Conservation (phyloP, 2,329 filamentous ascomycete species). For the Sporothrix phasma region DNA sequence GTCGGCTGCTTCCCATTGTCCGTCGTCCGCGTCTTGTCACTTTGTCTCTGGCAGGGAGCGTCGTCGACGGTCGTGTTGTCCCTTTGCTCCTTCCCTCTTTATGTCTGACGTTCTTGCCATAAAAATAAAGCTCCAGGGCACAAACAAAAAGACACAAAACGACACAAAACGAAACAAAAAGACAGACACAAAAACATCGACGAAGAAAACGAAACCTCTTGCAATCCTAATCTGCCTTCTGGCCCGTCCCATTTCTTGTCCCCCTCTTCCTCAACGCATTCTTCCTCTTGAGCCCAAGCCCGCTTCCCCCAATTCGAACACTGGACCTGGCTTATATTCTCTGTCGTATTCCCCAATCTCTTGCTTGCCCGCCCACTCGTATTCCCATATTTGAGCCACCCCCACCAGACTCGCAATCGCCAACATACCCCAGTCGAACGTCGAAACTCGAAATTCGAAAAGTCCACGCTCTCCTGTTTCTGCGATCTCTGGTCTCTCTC, state of each 20-base stretch:
- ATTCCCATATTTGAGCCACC: not conserved
- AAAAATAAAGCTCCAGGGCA: not conserved
- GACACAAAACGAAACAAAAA: not conserved
- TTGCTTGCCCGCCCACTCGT: not conserved
- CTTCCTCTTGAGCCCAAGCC: not conserved
- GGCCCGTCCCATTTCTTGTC: not conserved
- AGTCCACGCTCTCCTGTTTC: too few species aligned
- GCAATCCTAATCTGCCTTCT: not conserved
- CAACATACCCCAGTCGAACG: not conserved
- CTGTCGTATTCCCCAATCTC: not conserved
- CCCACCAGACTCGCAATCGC: not conserved
- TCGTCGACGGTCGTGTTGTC: not conserved
- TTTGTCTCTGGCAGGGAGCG: not conserved
- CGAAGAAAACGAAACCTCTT: too few species aligned
- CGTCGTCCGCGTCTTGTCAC: not conserved
- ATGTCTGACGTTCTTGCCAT: not conserved
- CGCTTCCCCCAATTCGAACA: not conserved
- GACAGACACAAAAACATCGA: not conserved
- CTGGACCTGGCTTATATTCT: not conserved
- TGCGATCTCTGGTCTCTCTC: too few species aligned
- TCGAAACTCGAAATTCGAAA: too few species aligned
- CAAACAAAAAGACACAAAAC: not conserved
- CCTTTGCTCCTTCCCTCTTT: not conserved
- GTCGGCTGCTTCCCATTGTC: not conserved
- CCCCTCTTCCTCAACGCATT: not conserved